Conservation (phyloP, 805 yeast species). For the Blastobotrys attinorum region DNA sequence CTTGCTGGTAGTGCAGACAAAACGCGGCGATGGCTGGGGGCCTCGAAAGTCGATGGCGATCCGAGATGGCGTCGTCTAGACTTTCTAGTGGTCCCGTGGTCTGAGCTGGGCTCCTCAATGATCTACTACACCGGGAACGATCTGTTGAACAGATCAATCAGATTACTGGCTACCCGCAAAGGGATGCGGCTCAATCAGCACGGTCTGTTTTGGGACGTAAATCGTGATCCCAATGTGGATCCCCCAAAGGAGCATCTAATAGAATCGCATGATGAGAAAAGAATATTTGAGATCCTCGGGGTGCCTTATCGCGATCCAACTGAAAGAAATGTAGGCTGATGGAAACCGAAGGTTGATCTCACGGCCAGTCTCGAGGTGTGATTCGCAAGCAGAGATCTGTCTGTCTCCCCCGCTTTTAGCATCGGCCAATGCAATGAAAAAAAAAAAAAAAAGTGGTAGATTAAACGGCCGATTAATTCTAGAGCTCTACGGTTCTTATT, state of each 20-base stretch:
- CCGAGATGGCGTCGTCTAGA: constrained; percentile 46
- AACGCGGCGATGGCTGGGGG: constrained; percentile 28
- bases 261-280: constrained; percentile 38
- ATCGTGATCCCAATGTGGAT: no score
- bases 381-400: no score
- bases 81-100: constrained; percentile 40
- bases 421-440: no score
- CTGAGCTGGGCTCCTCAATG: constrained; percentile 39
- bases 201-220: constrained; percentile 43
- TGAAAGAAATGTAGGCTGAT: constrained; percentile 24
- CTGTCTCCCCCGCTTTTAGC: no score
- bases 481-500: no score
- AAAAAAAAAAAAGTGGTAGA: no score
- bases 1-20: constrained; percentile 20
- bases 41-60: constrained; percentile 22
- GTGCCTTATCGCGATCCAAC: constrained; percentile 32
- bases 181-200: constrained; percentile 35
- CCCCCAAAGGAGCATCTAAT: constrained; percentile 22
- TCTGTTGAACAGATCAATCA: constrained; percentile 40
- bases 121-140: constrained; percentile 51
- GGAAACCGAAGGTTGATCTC: neutral
- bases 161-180: constrained; percentile 36
- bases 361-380: neutral
- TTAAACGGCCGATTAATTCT: no score
- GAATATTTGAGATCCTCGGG: constrained; percentile 39